Base-by-base conservation (phyloP, 2,329 filamentous ascomycete species). In the Alternaria conjuncta region DNA sequence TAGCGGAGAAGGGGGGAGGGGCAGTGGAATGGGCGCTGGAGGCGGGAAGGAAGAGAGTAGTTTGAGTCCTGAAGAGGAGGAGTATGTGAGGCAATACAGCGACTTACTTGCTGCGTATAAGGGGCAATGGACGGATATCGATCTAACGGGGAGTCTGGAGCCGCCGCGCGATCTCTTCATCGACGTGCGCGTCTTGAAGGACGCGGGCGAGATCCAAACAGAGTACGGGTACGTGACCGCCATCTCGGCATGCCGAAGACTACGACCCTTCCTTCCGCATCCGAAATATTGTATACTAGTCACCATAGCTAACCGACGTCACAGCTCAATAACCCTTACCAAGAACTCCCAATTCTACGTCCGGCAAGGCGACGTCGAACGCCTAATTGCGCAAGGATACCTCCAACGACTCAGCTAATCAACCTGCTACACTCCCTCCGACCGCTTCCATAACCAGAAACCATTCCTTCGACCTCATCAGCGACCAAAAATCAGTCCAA, bases 331-430 rank as follows among this genome's bases (percentile, higher is more conserved):
- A 74, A 98, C 92, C 64, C 86, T 99, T 83, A 97, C 94, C 41
- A 98, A 97, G 82, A 98, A 99, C 81, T 97, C 94, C 75, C 96
- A 99, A 78, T 97, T 99, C 77, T 98, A 96, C 76, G 96, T 99
- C 43, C 89, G 95, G 50, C 93, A 97, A 76, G 95, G 93, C 23
- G 96, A 99, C 81, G 96, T 99, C 7, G 96, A 99, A 81, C 88
- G 94, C 55, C 81, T 99, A 72, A 97, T 99, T 75, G 88, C 93
- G 15, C 95, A 98, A 78, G 96, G 96, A 20, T 99, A 97, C 82
- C 84, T 99, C 68, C 94, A 97, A 80, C 94, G 94, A 74, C 85
- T 99, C 71, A 89, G 89, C 77, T 97, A 86, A 92, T 21, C 30
- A 20, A 25, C 18, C 23, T 23, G n/a, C 7, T 12, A 28, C 41